phyloP scores from a whole-genome alignment of 345 rosid genomes.

The Eucalyptus shirleyi region DNA sequence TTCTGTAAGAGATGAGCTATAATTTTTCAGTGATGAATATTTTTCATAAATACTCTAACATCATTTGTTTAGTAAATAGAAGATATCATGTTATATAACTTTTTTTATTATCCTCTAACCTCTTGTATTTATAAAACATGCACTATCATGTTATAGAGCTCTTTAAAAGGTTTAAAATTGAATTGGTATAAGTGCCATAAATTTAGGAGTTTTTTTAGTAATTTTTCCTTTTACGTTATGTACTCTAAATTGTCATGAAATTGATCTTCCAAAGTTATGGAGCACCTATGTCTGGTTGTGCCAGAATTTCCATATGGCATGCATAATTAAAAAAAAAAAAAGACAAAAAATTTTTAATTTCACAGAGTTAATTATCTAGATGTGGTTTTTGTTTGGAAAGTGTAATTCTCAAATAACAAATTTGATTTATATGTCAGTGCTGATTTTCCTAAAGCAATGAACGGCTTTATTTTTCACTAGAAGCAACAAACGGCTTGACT shows the following conservation, averaged over 20 bases:
- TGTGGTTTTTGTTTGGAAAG: background rate
- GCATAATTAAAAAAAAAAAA: background rate
- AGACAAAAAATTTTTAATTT: accelerated
- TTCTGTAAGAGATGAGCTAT: too few relatives aligned
- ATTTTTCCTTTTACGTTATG: too few relatives aligned
- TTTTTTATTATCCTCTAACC: background rate
- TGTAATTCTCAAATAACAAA: too few relatives aligned
- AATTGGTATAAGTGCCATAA: too few relatives aligned
- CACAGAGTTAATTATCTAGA: background rate
- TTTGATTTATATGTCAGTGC: background rate
- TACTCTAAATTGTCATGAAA: background rate
- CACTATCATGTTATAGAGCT: background rate
- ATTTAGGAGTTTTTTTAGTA: background rate
- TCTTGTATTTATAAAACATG: background rate
- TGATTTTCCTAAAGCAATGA: background rate
- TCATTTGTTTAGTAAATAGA: background rate
- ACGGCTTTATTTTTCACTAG: background rate
- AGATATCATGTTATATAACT: background rate
- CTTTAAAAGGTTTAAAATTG: background rate
- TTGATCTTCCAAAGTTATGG: background rate
- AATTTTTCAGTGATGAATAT: too few relatives aligned
- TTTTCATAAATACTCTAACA: too few relatives aligned
- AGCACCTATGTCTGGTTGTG: background rate
- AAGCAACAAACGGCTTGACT: background rate
- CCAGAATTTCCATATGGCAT: background rate